Base-by-base conservation (phyloP, 306 rosid genomes). In the Argentina anserina region DNA sequence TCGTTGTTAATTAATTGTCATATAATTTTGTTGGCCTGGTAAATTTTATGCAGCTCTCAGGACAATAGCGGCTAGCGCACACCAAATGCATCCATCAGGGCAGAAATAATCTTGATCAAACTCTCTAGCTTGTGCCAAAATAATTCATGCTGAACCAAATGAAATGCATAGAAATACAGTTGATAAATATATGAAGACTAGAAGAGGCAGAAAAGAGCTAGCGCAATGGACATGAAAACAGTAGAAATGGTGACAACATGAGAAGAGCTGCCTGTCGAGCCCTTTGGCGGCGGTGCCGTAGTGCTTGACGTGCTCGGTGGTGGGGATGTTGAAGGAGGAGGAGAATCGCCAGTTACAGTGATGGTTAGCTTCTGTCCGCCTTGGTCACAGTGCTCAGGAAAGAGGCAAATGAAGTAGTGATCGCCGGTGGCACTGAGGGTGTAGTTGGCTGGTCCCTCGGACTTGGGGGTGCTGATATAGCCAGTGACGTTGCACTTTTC, bases 331-430 rank as follows among this genome's bases (percentile, higher is more conserved):
- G 37, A 14, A 66, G 53, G 49, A 37, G 45, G 7, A 46, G 72
- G 72, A 47, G 72, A n/a, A 31, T 3, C 5, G 20, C n/a, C 12
- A n/a, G 43, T 6, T 6, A 52, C 65, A 6, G 40, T 14, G 37
- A 75, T 66, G 40, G 64, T 39, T n/a, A 75, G 65, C 56, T 75
- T 75, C 42, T 75, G 78, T 39, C 78, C 78, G 26, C 78, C 78
- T 21, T 34, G 18, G 65, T 7, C 26, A 37, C 78, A 75, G 20
- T 65, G 78, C 14, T 21, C 72, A 1, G 64, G 3, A 29, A 75
- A 50, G 25, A 13, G 5, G 52, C 78, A 75, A 64, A 65, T 65
- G 72, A 75, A 75, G 31, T 65, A 75, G 65, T 65, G 66, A 25
- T 36, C 31, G 8, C 65, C 72, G 3, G 72, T 39, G 55, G 41